Evolutionary conservation across 1,139 yeast species (phyloP), one percentile per base, ranked within the genome.

Genomic region (Hemisphaericaspora subhashii): DNA sequence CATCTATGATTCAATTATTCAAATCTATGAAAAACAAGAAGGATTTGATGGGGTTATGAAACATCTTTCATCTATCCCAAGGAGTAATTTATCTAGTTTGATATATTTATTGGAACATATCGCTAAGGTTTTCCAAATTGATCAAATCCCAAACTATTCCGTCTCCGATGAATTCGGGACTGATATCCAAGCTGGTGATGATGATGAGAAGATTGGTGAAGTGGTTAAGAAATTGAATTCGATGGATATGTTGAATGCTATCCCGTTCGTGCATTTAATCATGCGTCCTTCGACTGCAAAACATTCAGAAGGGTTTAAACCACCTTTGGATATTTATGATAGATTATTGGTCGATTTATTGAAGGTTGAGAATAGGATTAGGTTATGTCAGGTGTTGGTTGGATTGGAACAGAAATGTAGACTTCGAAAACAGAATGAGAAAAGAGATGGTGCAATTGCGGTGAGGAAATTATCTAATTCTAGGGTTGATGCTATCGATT

Each of bases 201-300:
- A 52, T n/a, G 41, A 33, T 3, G 40, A 43, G 5, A 41, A 31
- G 1, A 31, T 51, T 31, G 40, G 43, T 2, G 45, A 48, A 3
- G 47, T 51, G 3, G 54, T 57, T 0, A 25, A 39, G 1, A 27
- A 43, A 12, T 55, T 72, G 34, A 72, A 68, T 42, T 51, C 63
- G 3, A 68, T 68, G 73, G 66, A 64, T 3, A 40, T 51, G 1
- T 59, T 72, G 25, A 75, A 73, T 0, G 46, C 68, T 0, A 47
- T 72, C 18, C 77, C 78, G 0, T 68, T 71, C 37, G 47, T 68
- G 6, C 78, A 72, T 50, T 54, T 68, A 26, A 59, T 72, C 1
- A 53, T 71, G 45, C 55, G 77, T 32, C 77, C 77, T 0, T 64
- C 75, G 0, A 57, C 63, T 2, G 52, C 60, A 2, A 72, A 70